phyloP scores from a whole-genome alignment of 805 yeast species.

The Priceomyces medius region DNA sequence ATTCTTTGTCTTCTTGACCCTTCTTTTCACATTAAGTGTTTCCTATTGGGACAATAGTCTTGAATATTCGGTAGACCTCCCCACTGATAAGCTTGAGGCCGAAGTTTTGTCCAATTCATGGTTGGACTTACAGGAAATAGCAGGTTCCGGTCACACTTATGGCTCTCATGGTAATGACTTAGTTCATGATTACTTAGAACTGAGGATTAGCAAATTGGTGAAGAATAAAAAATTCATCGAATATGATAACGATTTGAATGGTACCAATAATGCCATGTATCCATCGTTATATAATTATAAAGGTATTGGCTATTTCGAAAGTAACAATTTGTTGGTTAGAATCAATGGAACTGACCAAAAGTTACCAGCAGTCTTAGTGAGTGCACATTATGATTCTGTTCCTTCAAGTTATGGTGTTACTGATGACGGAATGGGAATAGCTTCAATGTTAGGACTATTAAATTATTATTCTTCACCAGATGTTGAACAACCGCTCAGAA shows the following conservation, averaged over 20 bases:
- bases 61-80: slow-evolving; percentile 41
- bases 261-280: slow-evolving; percentile 49
- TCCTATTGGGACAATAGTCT: slow-evolving; percentile 39
- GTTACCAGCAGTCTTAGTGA: slow-evolving; percentile 67
- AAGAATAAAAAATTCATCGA: slow-evolving; percentile 29
- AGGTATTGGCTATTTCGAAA: slow-evolving; percentile 72
- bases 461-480: slow-evolving; percentile 37
- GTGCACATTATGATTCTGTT: slow-evolving; percentile 89
- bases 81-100: slow-evolving; percentile 38
- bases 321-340: slow-evolving; percentile 76
- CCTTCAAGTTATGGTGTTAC: slow-evolving; percentile 87
- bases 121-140: slow-evolving; percentile 70
- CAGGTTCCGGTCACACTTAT: slow-evolving; percentile 72
- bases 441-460: slow-evolving; percentile 71
- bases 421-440: slow-evolving; percentile 90
- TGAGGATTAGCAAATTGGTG: slow-evolving; percentile 40
- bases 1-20: slow-evolving; percentile 49
- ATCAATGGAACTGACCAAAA: slow-evolving; percentile 59
- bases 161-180: slow-evolving; percentile 72
- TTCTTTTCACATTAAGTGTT: slow-evolving; percentile 39
- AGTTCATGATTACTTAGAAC: slow-evolving; percentile 65
- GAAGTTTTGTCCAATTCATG: slow-evolving; percentile 50
- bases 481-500: slow-evolving; percentile 59
- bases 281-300: slow-evolving; percentile 48
- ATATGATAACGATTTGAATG: slow-evolving; percentile 40